phyloP scores from a whole-genome alignment of 805 yeast species.

The Millerozyma acaciae region DNA sequence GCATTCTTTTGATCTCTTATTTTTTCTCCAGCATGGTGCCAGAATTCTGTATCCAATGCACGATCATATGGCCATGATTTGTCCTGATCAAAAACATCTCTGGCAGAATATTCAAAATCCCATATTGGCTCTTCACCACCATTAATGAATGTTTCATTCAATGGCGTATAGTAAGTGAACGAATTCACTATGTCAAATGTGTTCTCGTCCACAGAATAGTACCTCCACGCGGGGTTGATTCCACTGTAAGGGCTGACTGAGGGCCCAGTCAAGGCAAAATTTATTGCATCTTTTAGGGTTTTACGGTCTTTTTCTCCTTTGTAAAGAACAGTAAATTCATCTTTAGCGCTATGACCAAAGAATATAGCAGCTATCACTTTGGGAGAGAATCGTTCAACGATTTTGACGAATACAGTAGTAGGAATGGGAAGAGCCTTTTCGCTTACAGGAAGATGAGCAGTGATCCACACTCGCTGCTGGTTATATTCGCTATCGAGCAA shows the following conservation, averaged over 20 bases:
- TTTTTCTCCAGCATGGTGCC: constrained; percentile 7
- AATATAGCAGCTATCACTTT: constrained; percentile 8
- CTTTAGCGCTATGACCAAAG: constrained; percentile 6
- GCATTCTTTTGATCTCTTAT: constrained; percentile 40
- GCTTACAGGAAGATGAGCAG: constrained; percentile 6
- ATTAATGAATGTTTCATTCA: constrained; percentile 46
- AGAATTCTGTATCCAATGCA: constrained; percentile 2
- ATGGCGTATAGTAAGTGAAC: constrained; percentile 5
- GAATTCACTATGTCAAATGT: constrained; percentile 4
- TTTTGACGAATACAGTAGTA: constrained; percentile 3
- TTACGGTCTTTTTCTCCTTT: constrained; percentile 5
- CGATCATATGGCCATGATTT: constrained; percentile 5
- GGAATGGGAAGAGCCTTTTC: constrained; percentile 4
- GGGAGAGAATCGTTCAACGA: constrained; percentile 7
- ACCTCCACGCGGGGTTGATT: constrained; percentile 9
- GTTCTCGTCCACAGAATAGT: constrained; percentile 6
- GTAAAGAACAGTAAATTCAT: constrained; percentile 4
- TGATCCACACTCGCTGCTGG: constrained; percentile 10
- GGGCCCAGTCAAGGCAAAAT: constrained; percentile 6
- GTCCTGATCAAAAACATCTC: constrained; percentile 6
- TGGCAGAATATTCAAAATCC: constrained; percentile 6
- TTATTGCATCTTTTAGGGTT: constrained; percentile 2
- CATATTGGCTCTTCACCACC: constrained; percentile 15
- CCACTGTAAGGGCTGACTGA: constrained; percentile 7
- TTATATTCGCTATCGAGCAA: constrained; percentile 6